Evolutionary conservation across 176 grass and related monocot species (phyloP).

Genomic region (Areca catechu): DNA sequence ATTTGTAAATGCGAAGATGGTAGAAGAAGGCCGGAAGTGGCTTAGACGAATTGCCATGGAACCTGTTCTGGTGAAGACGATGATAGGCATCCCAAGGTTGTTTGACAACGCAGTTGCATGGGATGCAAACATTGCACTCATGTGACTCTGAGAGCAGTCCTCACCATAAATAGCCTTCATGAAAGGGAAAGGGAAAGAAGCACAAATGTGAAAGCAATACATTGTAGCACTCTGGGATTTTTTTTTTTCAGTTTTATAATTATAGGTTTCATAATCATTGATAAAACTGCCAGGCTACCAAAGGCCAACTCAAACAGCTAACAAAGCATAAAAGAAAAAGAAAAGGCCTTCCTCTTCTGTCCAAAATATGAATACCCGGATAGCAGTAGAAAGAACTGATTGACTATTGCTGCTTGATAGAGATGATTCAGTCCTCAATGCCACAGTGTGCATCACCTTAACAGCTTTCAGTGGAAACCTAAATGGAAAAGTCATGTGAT

Average conservation of each 20-base stretch:
- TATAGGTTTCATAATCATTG: too few species aligned
- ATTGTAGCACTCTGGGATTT: too few species aligned
- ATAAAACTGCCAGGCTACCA: too few species aligned
- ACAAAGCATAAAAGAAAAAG: too few species aligned
- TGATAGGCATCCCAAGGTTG: slow-evolving; percentile 58
- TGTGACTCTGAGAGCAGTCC: slow-evolving; percentile 50
- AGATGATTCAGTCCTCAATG: slow-evolving; percentile 79
- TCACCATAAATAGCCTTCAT: slow-evolving; percentile 36
- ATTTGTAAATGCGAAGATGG: slow-evolving; percentile 90
- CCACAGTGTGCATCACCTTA: slow-evolving; percentile 88
- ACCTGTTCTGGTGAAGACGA: slow-evolving; percentile 93
- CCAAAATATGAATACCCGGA: too few species aligned
- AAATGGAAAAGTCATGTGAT: too few species aligned
- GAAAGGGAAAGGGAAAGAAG: not conserved
- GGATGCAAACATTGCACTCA: slow-evolving; percentile 89
- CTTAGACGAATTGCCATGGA: slow-evolving; percentile 91
- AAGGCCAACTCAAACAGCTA: too few species aligned
- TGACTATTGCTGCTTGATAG: too few species aligned
- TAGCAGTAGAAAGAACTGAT: too few species aligned
- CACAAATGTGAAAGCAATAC: too few species aligned
- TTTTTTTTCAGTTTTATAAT: too few species aligned
- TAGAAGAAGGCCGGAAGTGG: slow-evolving; percentile 73
- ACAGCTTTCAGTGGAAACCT: slow-evolving; percentile 95
- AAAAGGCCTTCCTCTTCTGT: too few species aligned
- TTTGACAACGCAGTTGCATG: slow-evolving; percentile 92